Evolutionary conservation across 1,139 yeast species (phyloP), one percentile per base, ranked within the genome.

Genomic region (Lodderomyces jiufengensis): DNA sequence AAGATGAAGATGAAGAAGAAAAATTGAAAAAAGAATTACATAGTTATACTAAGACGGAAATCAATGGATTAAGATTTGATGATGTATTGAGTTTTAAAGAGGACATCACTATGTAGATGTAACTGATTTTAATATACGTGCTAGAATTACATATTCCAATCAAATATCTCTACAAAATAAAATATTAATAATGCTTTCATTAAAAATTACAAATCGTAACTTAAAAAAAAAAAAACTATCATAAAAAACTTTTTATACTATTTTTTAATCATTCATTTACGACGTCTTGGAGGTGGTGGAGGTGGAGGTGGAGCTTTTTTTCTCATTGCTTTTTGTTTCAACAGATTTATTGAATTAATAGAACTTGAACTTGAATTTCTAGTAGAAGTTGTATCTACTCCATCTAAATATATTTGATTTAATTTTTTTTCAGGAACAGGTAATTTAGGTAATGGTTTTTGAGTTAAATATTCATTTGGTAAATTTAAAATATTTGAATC

Each of bases 21-120:
- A 40, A 48, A 11, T 44, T 60, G 8, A 54, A 53, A 29, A 59
- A 54, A 38, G 72, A 68, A 28, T 58, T 68, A 50, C 74, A 70
- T 39, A 65, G 70, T 13, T 68, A 66, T 46, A 63, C 69, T 3
- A 59, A 53, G 34, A 63, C 76, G 1, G 88, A 83, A 38, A 80
- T 84, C 16, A 90, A 86, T 54, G 97, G 97, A 4, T 56, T 80
- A 27, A 70, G 90, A 42, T 77, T 73, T 41, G 76, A 75, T 44
- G 80, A 81, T 47, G 73, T 82, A 21, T 63, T 87, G 47, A 73
- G 79, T 36, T 86, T 87, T 52, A 80, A 78, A 42, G 86, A 82
- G 38, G 78, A 80, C 37, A 78, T 82, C 26, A 80, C 78, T 44
- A 76, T 43, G 48, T 42, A 37, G n/a, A n/a, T n/a, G n/a, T n/a